These are phyloP conservation scores for Aaosphaeria pasadenensis DNA, from an alignment of 2,329 filamentous ascomycete species.

Conservation along the genomic window DNA sequence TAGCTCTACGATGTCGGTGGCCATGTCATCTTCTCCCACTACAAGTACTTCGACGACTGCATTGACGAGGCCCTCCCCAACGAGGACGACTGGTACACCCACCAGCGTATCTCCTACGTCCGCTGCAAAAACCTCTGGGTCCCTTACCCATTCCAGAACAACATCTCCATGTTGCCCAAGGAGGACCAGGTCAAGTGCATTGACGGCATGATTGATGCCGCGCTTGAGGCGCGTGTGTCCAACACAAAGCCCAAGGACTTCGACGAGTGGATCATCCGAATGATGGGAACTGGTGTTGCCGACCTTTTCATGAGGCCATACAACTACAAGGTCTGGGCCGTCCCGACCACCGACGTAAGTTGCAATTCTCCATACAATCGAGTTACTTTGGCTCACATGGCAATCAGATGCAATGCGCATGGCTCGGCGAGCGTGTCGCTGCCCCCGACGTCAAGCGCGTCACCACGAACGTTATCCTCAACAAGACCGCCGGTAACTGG, in stretches of 20 bases:
- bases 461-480: slow-evolving; percentile 89
- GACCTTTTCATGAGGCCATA: slow-evolving; percentile 99
- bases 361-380: not conserved
- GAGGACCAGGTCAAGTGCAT: slow-evolving; percentile 94
- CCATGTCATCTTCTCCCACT: slow-evolving; percentile 99
- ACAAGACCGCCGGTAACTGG: slow-evolving; percentile 97
- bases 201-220: slow-evolving; percentile 93
- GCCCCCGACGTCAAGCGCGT: slow-evolving; percentile 93
- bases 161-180: slow-evolving; percentile 97
- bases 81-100: slow-evolving; percentile 92
- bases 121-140: slow-evolving; percentile 97
- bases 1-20: slow-evolving; percentile 96
- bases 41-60: slow-evolving; percentile 99
- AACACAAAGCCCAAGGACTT: slow-evolving; percentile 95
- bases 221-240: slow-evolving; percentile 79
- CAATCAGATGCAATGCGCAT: slow-evolving; percentile 91
- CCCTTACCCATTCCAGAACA: slow-evolving; percentile 99
- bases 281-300: slow-evolving; percentile 83
- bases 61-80: slow-evolving; percentile 95
- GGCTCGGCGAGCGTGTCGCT: slow-evolving; percentile 97
- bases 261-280: slow-evolving; percentile 96
- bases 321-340: slow-evolving; percentile 99
- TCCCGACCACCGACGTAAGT: slow-evolving; percentile 89
- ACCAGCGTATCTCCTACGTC: slow-evolving; percentile 98
- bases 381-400: not conserved